phyloP scores from a whole-genome alignment of 306 rosid genomes.

The Trichosanthes truncata region DNA sequence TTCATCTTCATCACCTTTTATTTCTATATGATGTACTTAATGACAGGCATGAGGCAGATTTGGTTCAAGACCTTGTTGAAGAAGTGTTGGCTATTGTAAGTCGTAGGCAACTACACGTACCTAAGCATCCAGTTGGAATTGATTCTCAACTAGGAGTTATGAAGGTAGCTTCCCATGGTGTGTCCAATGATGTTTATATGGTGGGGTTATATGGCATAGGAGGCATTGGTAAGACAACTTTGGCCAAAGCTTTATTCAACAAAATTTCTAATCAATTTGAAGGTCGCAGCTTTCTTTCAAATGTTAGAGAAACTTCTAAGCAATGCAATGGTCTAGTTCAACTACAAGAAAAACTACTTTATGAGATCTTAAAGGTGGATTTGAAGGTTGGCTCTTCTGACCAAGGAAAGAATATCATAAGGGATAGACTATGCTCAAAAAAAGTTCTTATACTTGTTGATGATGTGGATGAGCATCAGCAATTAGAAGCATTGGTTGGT shows the following conservation, averaged over 20 bases:
- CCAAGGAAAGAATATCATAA: neutral
- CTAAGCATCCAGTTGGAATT: neutral
- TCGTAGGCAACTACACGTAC: neutral
- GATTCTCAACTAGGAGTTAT: neutral
- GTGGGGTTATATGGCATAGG: slow-evolving; percentile 15
- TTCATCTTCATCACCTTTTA: neutral
- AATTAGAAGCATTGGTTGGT: slow-evolving; percentile 1
- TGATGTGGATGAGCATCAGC: neutral
- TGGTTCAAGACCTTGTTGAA: neutral
- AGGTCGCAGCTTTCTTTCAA: neutral
- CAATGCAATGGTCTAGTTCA: neutral
- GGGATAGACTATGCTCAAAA: neutral
- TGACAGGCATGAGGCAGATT: neutral
- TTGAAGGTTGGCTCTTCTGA: neutral
- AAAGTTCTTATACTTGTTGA: slow-evolving; percentile 12
- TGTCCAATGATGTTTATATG: neutral
- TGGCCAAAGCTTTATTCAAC: slow-evolving; percentile 18
- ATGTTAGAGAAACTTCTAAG: neutral
- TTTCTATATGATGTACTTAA: neutral
- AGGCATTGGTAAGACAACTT: slow-evolving; percentile 12
- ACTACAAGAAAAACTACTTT: slow-evolving; percentile 9
- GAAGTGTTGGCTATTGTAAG: neutral
- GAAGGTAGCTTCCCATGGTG: no score
- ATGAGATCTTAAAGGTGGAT: neutral
- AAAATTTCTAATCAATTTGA: neutral